A percentile compares a stretch with the other conserved stretches of the same genome.
phyloP scores from a whole-genome alignment of 192 early-diverging fungal species.

The Haplosporangium gracile region DNA sequence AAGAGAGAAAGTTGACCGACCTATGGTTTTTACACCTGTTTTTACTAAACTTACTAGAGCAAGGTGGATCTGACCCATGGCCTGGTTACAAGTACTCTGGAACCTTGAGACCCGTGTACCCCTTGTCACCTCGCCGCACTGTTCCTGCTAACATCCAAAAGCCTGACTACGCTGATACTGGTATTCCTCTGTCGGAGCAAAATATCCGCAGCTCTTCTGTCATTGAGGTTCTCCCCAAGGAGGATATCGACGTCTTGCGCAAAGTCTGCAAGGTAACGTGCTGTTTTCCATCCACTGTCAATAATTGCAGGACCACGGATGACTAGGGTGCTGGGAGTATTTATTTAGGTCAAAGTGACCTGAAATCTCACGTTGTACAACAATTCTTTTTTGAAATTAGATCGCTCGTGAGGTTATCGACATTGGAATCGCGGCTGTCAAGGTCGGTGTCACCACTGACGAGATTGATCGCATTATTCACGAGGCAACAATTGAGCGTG shows the following conservation, averaged over 20 bases:
- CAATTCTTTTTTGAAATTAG: constrained; percentile 47
- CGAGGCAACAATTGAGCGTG: constrained; percentile 92
- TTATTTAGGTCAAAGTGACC: background rate
- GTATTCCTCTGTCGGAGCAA: constrained; percentile 83
- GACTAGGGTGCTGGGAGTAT: background rate
- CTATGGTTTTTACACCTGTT: background rate
- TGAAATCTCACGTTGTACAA: background rate
- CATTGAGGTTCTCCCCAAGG: constrained; percentile 76
- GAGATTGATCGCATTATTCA: constrained; percentile 97
- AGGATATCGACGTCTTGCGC: constrained; percentile 87
- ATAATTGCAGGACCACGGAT: background rate
- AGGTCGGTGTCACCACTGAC: constrained; percentile 92
- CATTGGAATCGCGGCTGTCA: constrained; percentile 82
- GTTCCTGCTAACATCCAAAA: constrained; percentile 76
- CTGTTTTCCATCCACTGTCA: background rate
- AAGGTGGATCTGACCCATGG: constrained; percentile 53
- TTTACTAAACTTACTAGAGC: constrained; percentile 13
- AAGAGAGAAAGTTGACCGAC: background rate
- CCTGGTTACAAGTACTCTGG: constrained; percentile 72
- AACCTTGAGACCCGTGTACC: constrained; percentile 77
- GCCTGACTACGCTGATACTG: constrained; percentile 83
- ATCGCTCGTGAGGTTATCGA: constrained; percentile 93
- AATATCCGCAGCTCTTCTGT: constrained; percentile 71
- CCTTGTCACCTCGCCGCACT: constrained; percentile 74
- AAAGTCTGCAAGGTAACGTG: constrained; percentile 75